A percentile compares a stretch with the other conserved stretches of the same genome.
phyloP scores from a whole-genome alignment of 495 filamentous ascomycete species.

The Penicillium ucsense region DNA sequence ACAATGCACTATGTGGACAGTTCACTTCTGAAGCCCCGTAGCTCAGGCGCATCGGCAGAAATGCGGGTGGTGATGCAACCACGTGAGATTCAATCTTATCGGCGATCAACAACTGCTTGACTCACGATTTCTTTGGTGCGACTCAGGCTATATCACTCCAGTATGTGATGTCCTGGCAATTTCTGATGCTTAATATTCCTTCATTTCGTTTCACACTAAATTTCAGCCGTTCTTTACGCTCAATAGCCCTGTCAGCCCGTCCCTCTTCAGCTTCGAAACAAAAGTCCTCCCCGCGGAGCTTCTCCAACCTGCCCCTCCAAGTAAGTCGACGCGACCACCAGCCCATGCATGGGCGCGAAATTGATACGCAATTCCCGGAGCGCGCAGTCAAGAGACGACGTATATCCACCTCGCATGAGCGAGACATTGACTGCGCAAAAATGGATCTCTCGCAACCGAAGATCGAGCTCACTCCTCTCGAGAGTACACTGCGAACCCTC shows the following conservation, averaged over 20 bases:
- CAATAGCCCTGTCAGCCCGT: slow-evolving; percentile 10
- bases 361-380: slow-evolving; percentile 11
- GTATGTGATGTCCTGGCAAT: slow-evolving; percentile 7
- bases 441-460: slow-evolving; percentile 24
- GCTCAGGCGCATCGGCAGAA: slow-evolving; percentile 8
- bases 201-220: slow-evolving; percentile 9
- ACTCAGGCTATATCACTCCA: background rate
- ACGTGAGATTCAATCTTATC: slow-evolving; percentile 21
- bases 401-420: slow-evolving; percentile 14
- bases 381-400: slow-evolving; percentile 27
- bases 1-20: background rate
- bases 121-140: background rate
- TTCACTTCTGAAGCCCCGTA: slow-evolving; percentile 11
- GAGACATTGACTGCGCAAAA: slow-evolving; percentile 4
- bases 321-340: slow-evolving; percentile 1
- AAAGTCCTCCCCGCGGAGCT: slow-evolving; percentile 5
- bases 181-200: slow-evolving; percentile 18
- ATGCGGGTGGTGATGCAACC: slow-evolving; percentile 14
- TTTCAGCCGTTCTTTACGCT: slow-evolving; percentile 7
- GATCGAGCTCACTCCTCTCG: slow-evolving; percentile 54
- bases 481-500: slow-evolving; percentile 57
- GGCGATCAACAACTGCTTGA: slow-evolving; percentile 12
- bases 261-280: slow-evolving; percentile 4
- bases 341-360: slow-evolving; percentile 24
- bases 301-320: slow-evolving; percentile 5